Conservation (phyloP, 2,329 filamentous ascomycete species). For the Dactylonectria estremocensis region DNA sequence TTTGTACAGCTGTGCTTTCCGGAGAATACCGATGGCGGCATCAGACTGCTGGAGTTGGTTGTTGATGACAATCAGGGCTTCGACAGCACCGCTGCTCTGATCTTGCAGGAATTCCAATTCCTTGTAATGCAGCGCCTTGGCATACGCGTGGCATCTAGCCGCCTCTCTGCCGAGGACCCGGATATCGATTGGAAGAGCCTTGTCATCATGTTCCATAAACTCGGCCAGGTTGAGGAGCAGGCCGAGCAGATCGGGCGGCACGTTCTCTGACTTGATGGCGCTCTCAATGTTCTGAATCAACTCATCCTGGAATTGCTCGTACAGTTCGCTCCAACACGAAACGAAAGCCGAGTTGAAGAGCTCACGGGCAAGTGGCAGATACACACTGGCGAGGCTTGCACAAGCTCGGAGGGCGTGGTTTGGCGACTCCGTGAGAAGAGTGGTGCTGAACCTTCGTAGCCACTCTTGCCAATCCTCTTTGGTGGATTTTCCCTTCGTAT, state of each 20-base stretch:
- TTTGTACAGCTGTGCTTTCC: constrained; percentile 95
- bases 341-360: constrained; percentile 99
- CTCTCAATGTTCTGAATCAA: constrained; percentile 96
- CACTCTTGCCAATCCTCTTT: constrained; percentile 99
- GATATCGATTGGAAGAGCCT: constrained; percentile 97
- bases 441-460: constrained; percentile 97
- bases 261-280: constrained; percentile 94
- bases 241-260: constrained; percentile 95
- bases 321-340: constrained; percentile 98
- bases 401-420: constrained; percentile 96
- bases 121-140: constrained; percentile 98
- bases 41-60: constrained; percentile 99
- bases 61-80: constrained; percentile 98
- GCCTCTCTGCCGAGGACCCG: constrained; percentile 94
- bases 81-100: constrained; percentile 94
- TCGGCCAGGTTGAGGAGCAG: constrained; percentile 96
- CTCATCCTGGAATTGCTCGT: constrained; percentile 97
- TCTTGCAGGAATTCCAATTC: constrained; percentile 98
- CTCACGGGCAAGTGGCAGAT: constrained; percentile 91
- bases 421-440: constrained; percentile 93
- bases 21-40: constrained; percentile 96
- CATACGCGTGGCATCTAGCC: constrained; percentile 96
- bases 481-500: constrained; percentile 95
- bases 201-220: constrained; percentile 99
- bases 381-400: constrained; percentile 90